Evolutionary conservation across 108 stramenopile genomes (phyloP), one percentile per base, ranked within the genome.

Genomic region (Chaetoceros tenuissimus): DNA sequence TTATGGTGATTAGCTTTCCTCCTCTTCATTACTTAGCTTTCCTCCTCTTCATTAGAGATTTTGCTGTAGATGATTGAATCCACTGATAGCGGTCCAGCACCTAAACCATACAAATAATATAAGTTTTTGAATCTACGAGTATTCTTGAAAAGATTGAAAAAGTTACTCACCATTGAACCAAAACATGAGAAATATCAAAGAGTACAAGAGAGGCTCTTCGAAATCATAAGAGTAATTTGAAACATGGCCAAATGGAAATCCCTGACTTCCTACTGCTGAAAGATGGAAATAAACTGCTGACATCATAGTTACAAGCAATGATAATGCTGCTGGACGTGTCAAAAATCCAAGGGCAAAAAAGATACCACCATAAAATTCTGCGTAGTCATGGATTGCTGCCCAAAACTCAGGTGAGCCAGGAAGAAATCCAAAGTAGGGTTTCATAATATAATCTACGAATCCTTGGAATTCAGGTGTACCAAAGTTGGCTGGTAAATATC

Each of bases 81-180:
- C 3, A 75, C 52, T 0, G 68, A 69, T 26, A 71, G 59, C 24
- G 68, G 69, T 48, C 70, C 75, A 21, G 69, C 60, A 17, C n/a
- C n/a, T n/a, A n/a, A n/a, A n/a, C n/a, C n/a, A n/a, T n/a, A n/a
- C n/a, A n/a, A n/a, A n/a, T n/a, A n/a, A n/a, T n/a, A n/a, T n/a
- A n/a, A n/a, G n/a, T n/a, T n/a, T n/a, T n/a, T n/a, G n/a, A n/a
- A n/a, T n/a, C n/a, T n/a, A n/a, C n/a, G n/a, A n/a, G n/a, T n/a
- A n/a, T n/a, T n/a, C n/a, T n/a, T n/a, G n/a, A n/a, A n/a, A n/a
- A n/a, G n/a, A n/a, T n/a, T n/a, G n/a, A n/a, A n/a, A n/a, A n/a
- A n/a, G n/a, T n/a, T n/a, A n/a, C n/a, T n/a, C n/a, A n/a, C 75
- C 75, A 52, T 76, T 76, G 67, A 76, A 76, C 70, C 70, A 76